Evolutionary conservation across 805 yeast species (phyloP), one percentile per base, ranked within the genome.

Genomic region (Kazachstania viticola): DNA sequence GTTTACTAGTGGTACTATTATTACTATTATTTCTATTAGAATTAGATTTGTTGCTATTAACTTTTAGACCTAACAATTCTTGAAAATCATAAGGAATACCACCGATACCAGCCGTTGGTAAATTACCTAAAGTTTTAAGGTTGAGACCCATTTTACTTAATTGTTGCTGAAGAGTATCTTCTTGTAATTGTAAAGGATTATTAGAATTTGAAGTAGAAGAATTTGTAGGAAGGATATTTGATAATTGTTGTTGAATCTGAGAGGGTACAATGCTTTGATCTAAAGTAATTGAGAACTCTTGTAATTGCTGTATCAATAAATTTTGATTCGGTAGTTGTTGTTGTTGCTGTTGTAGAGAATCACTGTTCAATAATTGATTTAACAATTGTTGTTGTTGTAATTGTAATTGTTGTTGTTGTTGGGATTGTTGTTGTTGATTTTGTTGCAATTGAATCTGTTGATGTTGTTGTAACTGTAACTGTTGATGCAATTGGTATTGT

Each of bases 51-150:
- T 45, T 21, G 49, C 47, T 24, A 29, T 38, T 30, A 14, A 40
- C 24, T 22, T 49, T 49, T 21, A 44, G 13, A 14, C 49, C 49
- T 15, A 50, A 30, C 9, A 52, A 27, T 23, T 52, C 58, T 34
- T 52, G 51, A 24, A 49, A 47, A 33, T 52, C 56, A 29, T 51
- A 52, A 3, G 49, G 46, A 5, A 52, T 45, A 34, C 58, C 58
- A 30, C 55, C 55, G 15, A 51, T 44, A 12, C 55, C 55, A 6
- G 53, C 55, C 1, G 54, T 48, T 14, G 55, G 52, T 25, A 47
- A 39, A 30, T 39, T 40, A 3, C 46, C 47, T 12, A 35, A 25
- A 9, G 30, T 42, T 26, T 39, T 41, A 5, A 36, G 27, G 26
- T 42, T 39, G 12, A 42, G 22, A 13, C 39, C 40, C 31, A 35